Evolutionary conservation across 768 basidiomycete species (phyloP).

Genomic region (Tremella fuciformis): DNA sequence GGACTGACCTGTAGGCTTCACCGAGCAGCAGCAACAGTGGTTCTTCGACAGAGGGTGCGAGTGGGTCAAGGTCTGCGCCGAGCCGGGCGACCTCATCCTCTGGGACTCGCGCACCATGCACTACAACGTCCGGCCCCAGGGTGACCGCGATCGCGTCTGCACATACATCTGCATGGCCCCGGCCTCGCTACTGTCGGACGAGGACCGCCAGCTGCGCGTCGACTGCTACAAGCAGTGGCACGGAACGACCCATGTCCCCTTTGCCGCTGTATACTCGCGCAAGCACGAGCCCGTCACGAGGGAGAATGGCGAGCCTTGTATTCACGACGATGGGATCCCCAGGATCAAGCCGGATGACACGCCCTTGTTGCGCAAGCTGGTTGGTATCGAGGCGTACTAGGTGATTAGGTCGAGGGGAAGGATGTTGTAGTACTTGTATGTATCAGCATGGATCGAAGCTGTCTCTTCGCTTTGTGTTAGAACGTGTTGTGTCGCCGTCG

Average conservation of each 20-base stretch:
- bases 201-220: constrained; percentile 23
- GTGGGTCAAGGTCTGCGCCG: constrained; percentile 41
- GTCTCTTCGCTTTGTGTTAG: too few species aligned
- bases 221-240: constrained; percentile 17
- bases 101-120: constrained; percentile 42
- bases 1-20: constrained; percentile 24
- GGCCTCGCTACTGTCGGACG: constrained; percentile 26
- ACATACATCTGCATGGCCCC: constrained; percentile 43
- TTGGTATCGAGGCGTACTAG: constrained; percentile 22
- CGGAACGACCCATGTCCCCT: constrained; percentile 32
- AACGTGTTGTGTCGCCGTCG: too few species aligned
- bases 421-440: too few species aligned
- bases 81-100: constrained; percentile 47
- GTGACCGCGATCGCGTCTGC: constrained; percentile 32
- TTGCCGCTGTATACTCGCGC: constrained; percentile 18
- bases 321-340: constrained; percentile 23
- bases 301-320: constrained; percentile 20
- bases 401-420: background rate
- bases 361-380: constrained; percentile 9
- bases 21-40: constrained; percentile 40
- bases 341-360: constrained; percentile 13
- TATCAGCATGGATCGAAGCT: too few species aligned
- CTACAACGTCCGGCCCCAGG: constrained; percentile 39
- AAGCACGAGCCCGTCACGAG: constrained; percentile 18
- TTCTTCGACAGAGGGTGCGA: constrained; percentile 41